Evolutionary conservation across 2,329 filamentous ascomycete genomes (phyloP), one percentile per base, ranked within the genome.

Genomic region (Cordyceps farinosa): DNA sequence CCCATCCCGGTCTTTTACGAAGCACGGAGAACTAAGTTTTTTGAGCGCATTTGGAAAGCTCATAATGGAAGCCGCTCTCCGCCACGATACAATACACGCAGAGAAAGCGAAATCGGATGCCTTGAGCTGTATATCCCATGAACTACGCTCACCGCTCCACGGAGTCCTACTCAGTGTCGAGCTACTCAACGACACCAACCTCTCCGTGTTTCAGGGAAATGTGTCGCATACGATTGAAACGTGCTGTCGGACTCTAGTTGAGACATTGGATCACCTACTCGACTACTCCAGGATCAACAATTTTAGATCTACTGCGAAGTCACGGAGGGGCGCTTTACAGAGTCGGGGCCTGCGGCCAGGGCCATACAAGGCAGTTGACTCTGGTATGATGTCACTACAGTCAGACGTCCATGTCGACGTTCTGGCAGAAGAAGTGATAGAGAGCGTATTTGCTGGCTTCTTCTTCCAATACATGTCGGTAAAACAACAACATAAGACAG

Each of bases 41-140:
- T 73, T 86, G 6, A 72, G 74, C 5, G 80, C 80, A 0, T 85
- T 86, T 65, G 80, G 79, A 0, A 80, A 82, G 60, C 80, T 81
- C 1, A 81, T 84, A 17, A 86, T 86, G 77, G 78, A 82, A 0
- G 84, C 88, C 59, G 74, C 87, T 1, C 78, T 81, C 0, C 77
- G 82, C 2, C 65, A 84, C 5, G 71, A 78, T 15, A 69, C 73
- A 0, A 62, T 71, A 11, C 69, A 22, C 22, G 22, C 22, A 22
- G 77, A 80, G 40, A 79, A 75, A 58, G 80, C 82, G 34, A 86
- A 86, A 69, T 80, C 80, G 1, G 84, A 87, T 62, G 82, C 86
- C 42, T 78, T 88, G 9, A 82, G 83, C 0, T 86, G 82, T 1
- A 80, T 88, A 5, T 85, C 82, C 3, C 86, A 88, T 67, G 86